These are phyloP conservation scores for Nigrospora osmanthi DNA, from an alignment of 2,329 filamentous ascomycete genomes.

Conservation along the genomic window DNA sequence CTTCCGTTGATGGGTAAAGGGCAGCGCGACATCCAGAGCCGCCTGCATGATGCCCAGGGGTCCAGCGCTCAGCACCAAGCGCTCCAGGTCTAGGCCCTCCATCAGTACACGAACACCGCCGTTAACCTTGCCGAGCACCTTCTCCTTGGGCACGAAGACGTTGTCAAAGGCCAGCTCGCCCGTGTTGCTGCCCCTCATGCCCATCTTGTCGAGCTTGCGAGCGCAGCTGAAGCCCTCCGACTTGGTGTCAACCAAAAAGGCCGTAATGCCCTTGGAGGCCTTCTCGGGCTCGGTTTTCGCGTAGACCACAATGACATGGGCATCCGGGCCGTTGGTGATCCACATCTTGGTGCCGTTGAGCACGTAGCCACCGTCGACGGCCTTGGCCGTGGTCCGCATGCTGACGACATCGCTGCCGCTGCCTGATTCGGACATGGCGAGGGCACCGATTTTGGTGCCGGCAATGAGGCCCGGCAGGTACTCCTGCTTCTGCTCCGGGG, in stretches of 20 bases:
- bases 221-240: constrained; percentile 74
- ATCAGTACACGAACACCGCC: constrained; percentile 85
- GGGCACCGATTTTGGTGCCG: constrained; percentile 72
- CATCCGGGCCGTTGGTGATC: constrained; percentile 97
- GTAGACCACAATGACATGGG: constrained; percentile 91
- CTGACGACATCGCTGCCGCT: constrained; percentile 90
- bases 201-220: constrained; percentile 92
- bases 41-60: constrained; percentile 94
- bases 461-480: constrained; percentile 76
- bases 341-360: constrained; percentile 96
- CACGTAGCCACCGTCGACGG: constrained; percentile 76
- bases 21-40: constrained; percentile 72
- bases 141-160: constrained; percentile 79
- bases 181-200: constrained; percentile 95
- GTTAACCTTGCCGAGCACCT: constrained; percentile 74
- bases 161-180: constrained; percentile 87
- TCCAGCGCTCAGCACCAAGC: constrained; percentile 83
- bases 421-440: constrained; percentile 92
- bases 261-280: constrained; percentile 86
- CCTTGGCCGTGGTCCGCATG: constrained; percentile 81
- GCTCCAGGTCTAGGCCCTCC: constrained; percentile 91
- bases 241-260: constrained; percentile 76
- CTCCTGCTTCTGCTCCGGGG: constrained; percentile 66
- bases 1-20: constrained; percentile 80
- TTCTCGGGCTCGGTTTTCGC: constrained; percentile 81